Evolutionary conservation across 441 rosid genomes (phyloP), one percentile per base, ranked within the genome.

Genomic region (Erysimum cheiri): DNA sequence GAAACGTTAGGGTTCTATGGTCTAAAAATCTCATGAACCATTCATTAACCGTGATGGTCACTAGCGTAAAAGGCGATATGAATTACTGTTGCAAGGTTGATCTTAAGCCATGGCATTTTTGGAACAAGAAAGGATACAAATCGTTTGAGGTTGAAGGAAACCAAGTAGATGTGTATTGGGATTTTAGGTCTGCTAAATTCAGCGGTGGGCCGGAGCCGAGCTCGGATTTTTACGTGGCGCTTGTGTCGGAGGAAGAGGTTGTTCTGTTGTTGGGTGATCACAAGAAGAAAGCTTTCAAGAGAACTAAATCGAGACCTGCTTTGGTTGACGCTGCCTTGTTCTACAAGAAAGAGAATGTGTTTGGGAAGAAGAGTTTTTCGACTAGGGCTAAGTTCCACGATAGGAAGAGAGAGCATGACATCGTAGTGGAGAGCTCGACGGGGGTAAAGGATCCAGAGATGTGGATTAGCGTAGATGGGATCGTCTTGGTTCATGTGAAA

Each of bases 31-130:
- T 87, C 14, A 86, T 88, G 91, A 86, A 78, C 69, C 82, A 88
- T 78, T 79, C 87, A 6, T 71, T 88, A 37, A 68, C 74, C 53
- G 77, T 88, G 13, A 78, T 77, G 77, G 68, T 86, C 5, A 82
- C 81, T 32, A 76, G 80, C 72, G 56, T 64, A 15, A 82, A 83
- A 37, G 87, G 83, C 0, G 85, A 85, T 41, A 73, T 62, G 44
- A 85, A 75, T 28, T 82, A 82, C 28, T 67, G 73, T 1, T 88
- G 89, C 76, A 88, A 88, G 83, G 76, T 88, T 64, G 91, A 88
- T 64, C 85, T 88, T 9, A 88, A 81, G 78, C 87, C 93, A 1
- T 88, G 93, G 93, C 85, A 86, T 15, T 88, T 88, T 36, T 88
- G 91, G 93, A 83, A 85, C 80, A 85, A 74, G 55, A 86, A 82